Base-by-base conservation (phyloP, 129 eudicot genomes). In the Silybum marianum region DNA sequence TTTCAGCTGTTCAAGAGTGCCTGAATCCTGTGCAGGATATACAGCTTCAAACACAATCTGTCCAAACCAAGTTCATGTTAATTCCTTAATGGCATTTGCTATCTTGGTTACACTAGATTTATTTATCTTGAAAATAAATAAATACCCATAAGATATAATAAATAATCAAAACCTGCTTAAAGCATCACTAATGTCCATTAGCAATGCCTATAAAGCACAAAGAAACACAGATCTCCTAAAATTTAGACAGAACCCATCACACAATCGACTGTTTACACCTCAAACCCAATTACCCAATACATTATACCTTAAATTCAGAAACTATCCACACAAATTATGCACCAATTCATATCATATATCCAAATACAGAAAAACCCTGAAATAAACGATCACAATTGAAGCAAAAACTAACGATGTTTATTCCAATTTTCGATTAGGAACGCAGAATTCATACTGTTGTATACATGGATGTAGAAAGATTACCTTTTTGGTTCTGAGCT, bases 401-500 rank as follows among this genome's bases (percentile, higher is more conserved):
- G 60, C 58, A 39, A 39, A 72, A 72, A 72, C 60, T 21, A 72
- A 38, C 10, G 60, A 72, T 3, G 16, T 19, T 9, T 21, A 23
- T 38, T 72, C 58, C 42, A 62, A 77, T 30, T 68, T 34, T 42
- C 9, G 26, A 26, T 2, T 28, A 3, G 44, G 75, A 69, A 44
- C 30, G 6, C 3, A 68, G 0, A 51, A 48, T 32, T 32, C 58
- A 39, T 14, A 65, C 14, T 16, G 24, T 44, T 79, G 40, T 21
- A 70, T 3, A 48, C 7, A 48, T 48, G 19, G 60, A 48, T 21
- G 28, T 42, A 75, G 10, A 25, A 9, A 25, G 51, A 71, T 38
- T 82, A 92, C 97, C 97, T 84, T 86, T 75, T 86, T 92, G 78
- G 94, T 90, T 76, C 87, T 88, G 44, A 84, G 87, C 88, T 88